These are phyloP conservation scores for Graphilbum ipis-grandicollis DNA, from an alignment of 2,329 filamentous ascomycete species.

Conservation along the genomic window DNA sequence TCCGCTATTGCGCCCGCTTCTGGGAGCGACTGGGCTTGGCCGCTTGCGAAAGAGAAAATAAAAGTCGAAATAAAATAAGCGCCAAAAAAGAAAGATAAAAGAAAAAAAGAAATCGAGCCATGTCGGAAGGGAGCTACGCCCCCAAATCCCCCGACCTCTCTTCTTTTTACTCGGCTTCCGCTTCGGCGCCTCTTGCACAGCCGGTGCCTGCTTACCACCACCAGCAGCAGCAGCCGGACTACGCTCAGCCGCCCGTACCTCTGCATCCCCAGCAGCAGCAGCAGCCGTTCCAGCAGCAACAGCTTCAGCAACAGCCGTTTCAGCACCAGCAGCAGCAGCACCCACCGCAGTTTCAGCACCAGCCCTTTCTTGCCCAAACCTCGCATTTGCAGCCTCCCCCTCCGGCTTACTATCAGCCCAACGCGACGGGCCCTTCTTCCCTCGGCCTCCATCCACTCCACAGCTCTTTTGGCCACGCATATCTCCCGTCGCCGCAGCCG, in stretches of 20 bases:
- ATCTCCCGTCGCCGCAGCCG: constrained; percentile 3
- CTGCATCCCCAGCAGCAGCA: constrained; percentile 11
- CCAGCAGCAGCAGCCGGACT: constrained; percentile 17
- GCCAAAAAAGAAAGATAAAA: too few relatives aligned
- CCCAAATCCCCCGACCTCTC: constrained; percentile 43
- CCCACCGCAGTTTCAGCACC: constrained; percentile 13
- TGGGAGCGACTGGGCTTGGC: too few relatives aligned
- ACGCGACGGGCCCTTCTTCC: neutral
- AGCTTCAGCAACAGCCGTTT: constrained; percentile 12
- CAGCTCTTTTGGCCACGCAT: constrained; percentile 3
- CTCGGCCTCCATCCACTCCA: neutral
- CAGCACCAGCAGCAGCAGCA: constrained; percentile 14
- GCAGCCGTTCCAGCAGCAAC: constrained; percentile 3
- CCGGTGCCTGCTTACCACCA: constrained; percentile 11
- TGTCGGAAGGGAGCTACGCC: constrained; percentile 34
- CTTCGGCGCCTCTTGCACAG: constrained; percentile 13
- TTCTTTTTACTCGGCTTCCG: constrained; percentile 28
- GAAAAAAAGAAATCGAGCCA: too few relatives aligned
- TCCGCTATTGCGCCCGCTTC: too few relatives aligned
- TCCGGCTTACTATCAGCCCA: constrained; percentile 8
- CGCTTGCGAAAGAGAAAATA: too few relatives aligned
- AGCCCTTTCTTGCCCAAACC: constrained; percentile 3
- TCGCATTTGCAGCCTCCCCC: constrained; percentile 10
- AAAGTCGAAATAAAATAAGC: too few relatives aligned
- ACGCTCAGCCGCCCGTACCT: constrained; percentile 14